Percentiles rank a stretch among this genome's conserved stretches.
Conservation (phyloP, 1,284 basidiomycete species). For the Boletus semigastroideus region DNA sequence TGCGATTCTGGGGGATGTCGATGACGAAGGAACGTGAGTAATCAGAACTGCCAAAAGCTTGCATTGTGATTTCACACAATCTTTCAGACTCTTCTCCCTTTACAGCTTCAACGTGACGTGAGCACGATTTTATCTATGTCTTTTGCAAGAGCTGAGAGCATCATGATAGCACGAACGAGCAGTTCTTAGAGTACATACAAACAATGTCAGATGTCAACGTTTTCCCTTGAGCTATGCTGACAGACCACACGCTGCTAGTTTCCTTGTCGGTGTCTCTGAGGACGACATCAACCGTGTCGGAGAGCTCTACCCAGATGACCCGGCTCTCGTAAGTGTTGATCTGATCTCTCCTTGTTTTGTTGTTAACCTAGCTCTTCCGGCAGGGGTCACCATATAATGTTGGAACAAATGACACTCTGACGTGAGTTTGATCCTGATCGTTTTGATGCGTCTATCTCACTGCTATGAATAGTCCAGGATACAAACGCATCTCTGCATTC, state of each 20-base stretch:
- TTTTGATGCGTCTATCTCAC: not conserved
- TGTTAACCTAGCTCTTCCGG: not conserved
- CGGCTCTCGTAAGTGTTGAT: slow-evolving; percentile 7
- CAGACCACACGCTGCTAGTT: not conserved
- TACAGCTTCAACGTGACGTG: slow-evolving; percentile 16
- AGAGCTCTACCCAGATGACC: slow-evolving; percentile 17
- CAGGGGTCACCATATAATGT: not conserved
- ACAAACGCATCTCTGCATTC: not conserved
- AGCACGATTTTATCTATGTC: not conserved
- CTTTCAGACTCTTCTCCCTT: slow-evolving; percentile 14
- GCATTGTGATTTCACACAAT: not conserved
- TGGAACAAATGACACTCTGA: not conserved
- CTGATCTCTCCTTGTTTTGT: no score
- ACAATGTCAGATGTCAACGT: not conserved
- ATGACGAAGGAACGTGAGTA: slow-evolving; percentile 35
- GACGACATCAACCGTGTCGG: not conserved
- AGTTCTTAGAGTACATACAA: slow-evolving; percentile 17
- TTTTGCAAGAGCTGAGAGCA: not conserved
- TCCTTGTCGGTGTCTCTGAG: slow-evolving; percentile 2
- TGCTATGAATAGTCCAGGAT: not conserved
- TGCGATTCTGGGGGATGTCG: slow-evolving; percentile 26
- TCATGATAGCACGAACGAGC: slow-evolving; percentile 7
- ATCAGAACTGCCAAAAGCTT: not conserved
- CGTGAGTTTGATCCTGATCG: not conserved
- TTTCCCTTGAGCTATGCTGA: not conserved